Conservation (phyloP, 805 yeast species). For the Cyberlindnera saturnus region DNA sequence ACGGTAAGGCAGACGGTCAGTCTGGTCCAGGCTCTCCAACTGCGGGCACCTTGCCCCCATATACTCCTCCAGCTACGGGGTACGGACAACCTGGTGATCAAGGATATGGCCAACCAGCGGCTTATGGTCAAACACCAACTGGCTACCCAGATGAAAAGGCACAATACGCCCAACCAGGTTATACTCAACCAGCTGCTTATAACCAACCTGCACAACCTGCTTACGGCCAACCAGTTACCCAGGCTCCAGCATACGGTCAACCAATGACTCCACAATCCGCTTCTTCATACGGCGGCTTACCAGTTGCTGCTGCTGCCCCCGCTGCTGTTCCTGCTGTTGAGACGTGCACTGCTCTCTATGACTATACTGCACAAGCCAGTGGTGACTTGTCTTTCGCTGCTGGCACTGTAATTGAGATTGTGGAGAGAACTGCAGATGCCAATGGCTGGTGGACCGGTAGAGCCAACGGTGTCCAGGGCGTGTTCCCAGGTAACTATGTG, state of each 20-base stretch:
- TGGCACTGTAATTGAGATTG: conserved; percentile 78
- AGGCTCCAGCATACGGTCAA: conserved; percentile 19
- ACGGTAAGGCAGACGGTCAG: conserved; percentile 45
- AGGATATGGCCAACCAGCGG: conserved; percentile 8
- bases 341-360: conserved; percentile 86
- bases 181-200: conserved; percentile 18
- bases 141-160: conserved; percentile 30
- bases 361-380: conserved; percentile 85
- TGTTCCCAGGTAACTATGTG: conserved; percentile 95
- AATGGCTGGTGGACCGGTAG: conserved; percentile 99
- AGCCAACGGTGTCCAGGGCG: conserved; percentile 79
- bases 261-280: conserved; percentile 16
- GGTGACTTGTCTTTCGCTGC: conserved; percentile 88
- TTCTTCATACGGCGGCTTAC: conserved; percentile 21
- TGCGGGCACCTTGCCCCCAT: conserved; percentile 29
- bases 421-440: conserved; percentile 74
- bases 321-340: conserved; percentile 31
- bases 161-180: conserved; percentile 22
- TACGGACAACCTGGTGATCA: too few species aligned
- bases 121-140: conserved; percentile 10
- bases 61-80: conserved; percentile 29
- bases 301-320: conserved; percentile 25
- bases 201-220: conserved; percentile 23
- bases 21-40: conserved; percentile 25
- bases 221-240: conserved; percentile 12